Percentiles rank a stretch among this genome's conserved stretches.
Evolutionary conservation across 768 basidiomycete genomes (phyloP).

Genomic region (Serpula lacrymans): DNA sequence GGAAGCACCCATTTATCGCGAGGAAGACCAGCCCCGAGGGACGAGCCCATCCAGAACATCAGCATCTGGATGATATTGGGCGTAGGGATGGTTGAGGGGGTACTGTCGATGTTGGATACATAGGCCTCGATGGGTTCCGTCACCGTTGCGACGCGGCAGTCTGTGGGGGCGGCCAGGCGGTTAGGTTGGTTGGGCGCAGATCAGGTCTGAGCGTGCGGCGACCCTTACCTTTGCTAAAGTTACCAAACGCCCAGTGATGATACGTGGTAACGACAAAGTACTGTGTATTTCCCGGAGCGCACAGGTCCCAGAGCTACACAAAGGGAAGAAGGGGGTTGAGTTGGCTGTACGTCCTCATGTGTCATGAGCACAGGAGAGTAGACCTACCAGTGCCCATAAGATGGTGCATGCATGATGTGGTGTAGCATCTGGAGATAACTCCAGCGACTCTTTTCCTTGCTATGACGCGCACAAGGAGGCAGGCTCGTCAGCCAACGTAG

Average conservation of each 20-base stretch:
- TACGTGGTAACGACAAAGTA: slow-evolving; percentile 15
- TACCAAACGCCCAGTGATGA: slow-evolving; percentile 14
- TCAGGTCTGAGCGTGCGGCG: neutral
- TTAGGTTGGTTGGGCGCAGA: neutral
- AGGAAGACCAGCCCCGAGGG: neutral
- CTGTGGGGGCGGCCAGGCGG: slow-evolving; percentile 3
- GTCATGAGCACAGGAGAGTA: no score
- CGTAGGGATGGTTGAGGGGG: neutral
- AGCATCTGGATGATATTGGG: slow-evolving; percentile 12
- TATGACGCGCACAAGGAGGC: neutral
- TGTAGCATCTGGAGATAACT: neutral
- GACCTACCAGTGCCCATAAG: slow-evolving; percentile 13
- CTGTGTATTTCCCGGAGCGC: slow-evolving; percentile 7
- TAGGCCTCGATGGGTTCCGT: slow-evolving; percentile 10
- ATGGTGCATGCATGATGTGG: slow-evolving; percentile 2
- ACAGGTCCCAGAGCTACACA: slow-evolving; percentile 18
- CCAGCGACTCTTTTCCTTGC: slow-evolving; percentile 3
- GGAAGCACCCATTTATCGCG: no score
- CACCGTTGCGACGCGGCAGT: slow-evolving; percentile 6
- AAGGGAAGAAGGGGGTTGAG: no score
- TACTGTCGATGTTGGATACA: slow-evolving; percentile 1
- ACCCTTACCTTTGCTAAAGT: slow-evolving; percentile 9
- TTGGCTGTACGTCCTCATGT: neutral
- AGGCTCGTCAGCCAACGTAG: neutral
- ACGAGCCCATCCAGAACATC: slow-evolving; percentile 11